A percentile compares a stretch with the other conserved stretches of the same genome.
phyloP scores from a whole-genome alignment of 129 eudicot genomes.

The Chrysanthemum seticuspe region DNA sequence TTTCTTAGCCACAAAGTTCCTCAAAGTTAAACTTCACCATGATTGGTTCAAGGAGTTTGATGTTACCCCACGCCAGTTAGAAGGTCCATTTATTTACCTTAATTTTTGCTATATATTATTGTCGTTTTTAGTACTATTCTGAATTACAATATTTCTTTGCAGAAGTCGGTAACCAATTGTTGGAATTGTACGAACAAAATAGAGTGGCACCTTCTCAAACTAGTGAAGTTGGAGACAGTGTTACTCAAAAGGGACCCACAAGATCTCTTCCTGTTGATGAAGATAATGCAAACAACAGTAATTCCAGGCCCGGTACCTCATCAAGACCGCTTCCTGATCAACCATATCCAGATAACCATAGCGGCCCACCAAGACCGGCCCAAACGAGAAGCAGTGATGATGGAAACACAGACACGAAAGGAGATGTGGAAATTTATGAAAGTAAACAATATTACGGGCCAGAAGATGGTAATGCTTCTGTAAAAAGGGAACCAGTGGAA shows the following conservation, averaged over 20 bases:
- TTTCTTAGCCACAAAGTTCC: slow-evolving; percentile 96
- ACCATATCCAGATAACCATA: slow-evolving; percentile 40
- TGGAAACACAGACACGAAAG: slow-evolving; percentile 40
- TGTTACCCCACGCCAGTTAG: slow-evolving; percentile 95
- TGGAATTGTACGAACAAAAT: slow-evolving; percentile 89
- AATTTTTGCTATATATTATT: neutral
- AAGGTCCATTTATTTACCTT: slow-evolving; percentile 42
- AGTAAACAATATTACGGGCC: slow-evolving; percentile 39
- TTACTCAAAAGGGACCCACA: slow-evolving; percentile 42
- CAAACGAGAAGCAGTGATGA: slow-evolving; percentile 44
- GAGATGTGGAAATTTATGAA: slow-evolving; percentile 48
- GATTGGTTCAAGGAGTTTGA: slow-evolving; percentile 99
- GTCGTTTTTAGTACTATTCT: neutral
- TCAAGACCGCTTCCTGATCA: slow-evolving; percentile 46
- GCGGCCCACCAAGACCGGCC: slow-evolving; percentile 40
- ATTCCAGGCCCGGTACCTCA: slow-evolving; percentile 47
- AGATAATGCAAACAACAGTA: slow-evolving; percentile 45
- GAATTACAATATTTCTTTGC: slow-evolving; percentile 30
- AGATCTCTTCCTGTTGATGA: slow-evolving; percentile 42
- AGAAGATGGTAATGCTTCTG: slow-evolving; percentile 44
- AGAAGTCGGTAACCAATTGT: slow-evolving; percentile 97
- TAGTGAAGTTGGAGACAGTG: slow-evolving; percentile 78
- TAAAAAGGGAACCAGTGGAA: slow-evolving; percentile 44
- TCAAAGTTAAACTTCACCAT: slow-evolving; percentile 91
- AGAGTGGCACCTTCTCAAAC: slow-evolving; percentile 76